A percentile compares a stretch with the other conserved stretches of the same genome.
These are phyloP conservation scores for Paramecium octaurelia DNA, from an alignment of 73 alveolate genomes.

Conservation along the genomic window DNA sequence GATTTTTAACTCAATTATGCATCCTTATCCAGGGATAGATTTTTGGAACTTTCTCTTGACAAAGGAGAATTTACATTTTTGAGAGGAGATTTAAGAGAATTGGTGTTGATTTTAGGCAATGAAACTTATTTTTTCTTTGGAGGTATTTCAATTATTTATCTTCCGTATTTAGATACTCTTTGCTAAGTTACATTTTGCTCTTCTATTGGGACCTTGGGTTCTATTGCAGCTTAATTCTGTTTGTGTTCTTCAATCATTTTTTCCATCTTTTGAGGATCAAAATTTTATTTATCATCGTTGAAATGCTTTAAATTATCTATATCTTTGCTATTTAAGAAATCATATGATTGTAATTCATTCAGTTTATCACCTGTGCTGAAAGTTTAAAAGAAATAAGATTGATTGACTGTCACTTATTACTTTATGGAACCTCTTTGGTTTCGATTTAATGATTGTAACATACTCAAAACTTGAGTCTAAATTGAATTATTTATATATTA, in stretches of 20 bases:
- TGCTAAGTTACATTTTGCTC: background rate
- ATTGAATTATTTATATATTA: background rate
- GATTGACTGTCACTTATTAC: background rate
- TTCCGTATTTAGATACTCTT: background rate
- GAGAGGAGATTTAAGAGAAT: background rate
- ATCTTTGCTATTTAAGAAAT: background rate
- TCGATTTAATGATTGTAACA: background rate
- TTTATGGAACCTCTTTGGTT: background rate
- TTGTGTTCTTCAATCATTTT: background rate
- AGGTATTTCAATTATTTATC: background rate
- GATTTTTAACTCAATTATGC: background rate
- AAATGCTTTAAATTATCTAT: background rate
- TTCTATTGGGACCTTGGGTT: background rate
- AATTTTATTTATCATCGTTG: background rate
- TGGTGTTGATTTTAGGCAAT: background rate
- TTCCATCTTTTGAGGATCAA: background rate
- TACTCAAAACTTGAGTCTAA: background rate
- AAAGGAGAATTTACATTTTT: background rate
- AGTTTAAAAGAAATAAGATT: background rate
- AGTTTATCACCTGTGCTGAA: background rate
- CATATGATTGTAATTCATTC: background rate
- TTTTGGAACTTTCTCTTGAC: background rate
- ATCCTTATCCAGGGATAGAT: background rate
- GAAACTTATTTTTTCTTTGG: background rate
- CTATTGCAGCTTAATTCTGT: background rate